Conservation (phyloP, 2,329 filamentous ascomycete genomes). For the Fusarium camptoceras region DNA sequence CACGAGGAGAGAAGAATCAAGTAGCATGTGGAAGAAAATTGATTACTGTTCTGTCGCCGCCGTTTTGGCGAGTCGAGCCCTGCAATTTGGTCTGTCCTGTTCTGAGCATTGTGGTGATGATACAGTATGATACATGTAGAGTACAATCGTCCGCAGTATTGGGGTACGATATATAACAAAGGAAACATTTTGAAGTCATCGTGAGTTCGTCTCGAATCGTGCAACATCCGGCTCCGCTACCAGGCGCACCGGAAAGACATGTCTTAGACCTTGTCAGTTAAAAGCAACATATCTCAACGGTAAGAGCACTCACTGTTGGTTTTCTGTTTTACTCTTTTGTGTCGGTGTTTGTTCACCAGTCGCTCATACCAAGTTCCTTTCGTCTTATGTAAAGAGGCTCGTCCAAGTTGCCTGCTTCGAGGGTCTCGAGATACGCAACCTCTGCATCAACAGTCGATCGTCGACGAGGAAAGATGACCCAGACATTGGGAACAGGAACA, state of each 20-base stretch:
- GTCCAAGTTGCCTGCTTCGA: conserved; percentile 36
- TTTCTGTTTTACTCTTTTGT: too few species aligned
- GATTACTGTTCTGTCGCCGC: conserved; percentile 16
- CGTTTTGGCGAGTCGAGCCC: conserved; percentile 24
- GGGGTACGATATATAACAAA: background rate
- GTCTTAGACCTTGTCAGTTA: background rate
- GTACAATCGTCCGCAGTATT: background rate
- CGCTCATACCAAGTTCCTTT: conserved; percentile 28
- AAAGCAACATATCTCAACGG: background rate
- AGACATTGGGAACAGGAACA: conserved; percentile 35
- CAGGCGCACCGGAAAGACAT: conserved; percentile 18
- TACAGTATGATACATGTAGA: background rate
- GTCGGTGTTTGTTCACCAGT: conserved; percentile 19
- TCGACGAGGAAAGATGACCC: conserved; percentile 32
- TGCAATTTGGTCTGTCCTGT: conserved; percentile 7
- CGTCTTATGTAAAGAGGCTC: conserved; percentile 32
- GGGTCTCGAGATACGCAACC: conserved; percentile 18
- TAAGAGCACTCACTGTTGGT: background rate
- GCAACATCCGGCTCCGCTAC: conserved; percentile 10
- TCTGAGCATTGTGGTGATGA: background rate
- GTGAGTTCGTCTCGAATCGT: conserved; percentile 22
- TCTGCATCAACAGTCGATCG: conserved; percentile 30
- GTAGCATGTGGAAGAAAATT: conserved; percentile 20
- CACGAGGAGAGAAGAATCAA: background rate
- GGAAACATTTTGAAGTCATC: background rate